Evolutionary conservation across 2,329 filamentous ascomycete genomes (phyloP).

Genomic region (Verticillium tricorpus): DNA sequence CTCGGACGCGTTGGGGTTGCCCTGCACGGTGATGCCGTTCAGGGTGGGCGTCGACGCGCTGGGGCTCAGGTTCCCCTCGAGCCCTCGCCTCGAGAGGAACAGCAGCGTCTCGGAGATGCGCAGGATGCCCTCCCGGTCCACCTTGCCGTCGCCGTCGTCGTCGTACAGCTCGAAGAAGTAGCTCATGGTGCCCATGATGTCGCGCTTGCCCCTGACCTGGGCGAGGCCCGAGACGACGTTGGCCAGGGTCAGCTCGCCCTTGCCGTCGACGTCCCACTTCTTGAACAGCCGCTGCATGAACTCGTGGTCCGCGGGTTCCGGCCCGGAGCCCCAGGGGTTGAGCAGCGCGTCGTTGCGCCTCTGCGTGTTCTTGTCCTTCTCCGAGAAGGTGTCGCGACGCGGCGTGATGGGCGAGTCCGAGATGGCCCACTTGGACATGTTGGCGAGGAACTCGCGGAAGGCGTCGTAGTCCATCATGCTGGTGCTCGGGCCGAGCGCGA

Average conservation of each 20-base stretch:
- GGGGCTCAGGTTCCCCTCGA: conserved; percentile 70
- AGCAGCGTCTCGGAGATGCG: conserved; percentile 90
- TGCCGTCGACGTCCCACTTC: conserved; percentile 79
- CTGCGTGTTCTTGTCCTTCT: conserved; percentile 39
- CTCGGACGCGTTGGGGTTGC: conserved; percentile 26
- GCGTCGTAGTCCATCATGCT: conserved; percentile 97
- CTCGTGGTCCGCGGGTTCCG: conserved; percentile 83
- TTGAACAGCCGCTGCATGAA: conserved; percentile 85
- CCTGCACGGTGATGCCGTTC: conserved; percentile 44
- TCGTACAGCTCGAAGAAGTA: conserved; percentile 99
- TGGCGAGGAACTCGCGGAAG: conserved; percentile 89
- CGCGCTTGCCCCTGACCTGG: conserved; percentile 84
- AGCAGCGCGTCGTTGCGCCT: conserved; percentile 15
- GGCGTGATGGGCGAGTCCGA: conserved; percentile 72
- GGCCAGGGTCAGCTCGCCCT: conserved; percentile 76
- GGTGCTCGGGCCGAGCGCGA: conserved; percentile 83
- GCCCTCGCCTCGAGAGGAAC: conserved; percentile 84
- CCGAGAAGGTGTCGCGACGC: conserved; percentile 39
- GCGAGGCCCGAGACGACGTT: conserved; percentile 90
- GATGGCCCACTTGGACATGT: conserved; percentile 87
- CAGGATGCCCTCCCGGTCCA: conserved; percentile 92
- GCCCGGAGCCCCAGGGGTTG: conserved; percentile 52
- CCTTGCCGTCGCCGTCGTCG: conserved; percentile 82
- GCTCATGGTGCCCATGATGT: conserved; percentile 96
- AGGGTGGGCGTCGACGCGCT: conserved; percentile 54